phyloP scores from a whole-genome alignment of 1,139 yeast species.

The Geotrichum macrosporum region DNA sequence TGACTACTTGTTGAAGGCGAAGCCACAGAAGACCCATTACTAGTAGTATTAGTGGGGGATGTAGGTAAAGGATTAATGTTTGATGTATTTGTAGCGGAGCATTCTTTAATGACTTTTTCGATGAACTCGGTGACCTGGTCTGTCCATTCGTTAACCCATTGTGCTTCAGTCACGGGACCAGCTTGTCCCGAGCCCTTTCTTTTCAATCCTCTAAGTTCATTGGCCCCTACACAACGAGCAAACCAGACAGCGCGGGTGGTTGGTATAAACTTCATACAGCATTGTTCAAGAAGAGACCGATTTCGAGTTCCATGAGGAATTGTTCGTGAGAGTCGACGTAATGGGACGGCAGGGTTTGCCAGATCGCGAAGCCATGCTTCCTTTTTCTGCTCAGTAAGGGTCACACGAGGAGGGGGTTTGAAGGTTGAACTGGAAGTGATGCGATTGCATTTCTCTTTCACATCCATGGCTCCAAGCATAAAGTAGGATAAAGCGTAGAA shows the following conservation, averaged over 20 bases:
- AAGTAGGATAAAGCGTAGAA: slow-evolving; percentile 58
- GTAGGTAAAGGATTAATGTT: slow-evolving; percentile 7
- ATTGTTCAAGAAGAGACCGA: slow-evolving; percentile 64
- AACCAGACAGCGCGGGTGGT: slow-evolving; percentile 81
- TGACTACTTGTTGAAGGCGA: slow-evolving; percentile 12
- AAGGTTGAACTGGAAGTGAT: slow-evolving; percentile 54
- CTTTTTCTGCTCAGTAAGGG: slow-evolving; percentile 77
- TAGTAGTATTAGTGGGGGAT: slow-evolving; percentile 13
- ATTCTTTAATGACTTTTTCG: slow-evolving; percentile 43
- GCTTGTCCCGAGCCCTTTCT: slow-evolving; percentile 44
- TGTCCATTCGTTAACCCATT: slow-evolving; percentile 86
- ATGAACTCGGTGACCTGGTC: slow-evolving; percentile 64
- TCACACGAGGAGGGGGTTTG: slow-evolving; percentile 81
- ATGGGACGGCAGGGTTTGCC: slow-evolving; percentile 61
- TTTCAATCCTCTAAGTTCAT: slow-evolving; percentile 67
- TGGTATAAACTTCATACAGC: slow-evolving; percentile 65
- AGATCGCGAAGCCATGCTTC: slow-evolving; percentile 82
- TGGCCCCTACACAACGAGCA: slow-evolving; percentile 77
- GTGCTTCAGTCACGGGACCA: slow-evolving; percentile 44
- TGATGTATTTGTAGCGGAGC: slow-evolving; percentile 15
- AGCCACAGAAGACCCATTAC: slow-evolving; percentile 6
- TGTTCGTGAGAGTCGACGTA: slow-evolving; percentile 63
- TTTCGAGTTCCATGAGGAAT: slow-evolving; percentile 91
- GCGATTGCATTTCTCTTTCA: slow-evolving; percentile 63
- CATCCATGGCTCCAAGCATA: slow-evolving; percentile 60